A percentile compares a stretch with the other conserved stretches of the same genome.
Conservation (phyloP, 164 flowering plant genomes). For the Brasenia schreberi region DNA sequence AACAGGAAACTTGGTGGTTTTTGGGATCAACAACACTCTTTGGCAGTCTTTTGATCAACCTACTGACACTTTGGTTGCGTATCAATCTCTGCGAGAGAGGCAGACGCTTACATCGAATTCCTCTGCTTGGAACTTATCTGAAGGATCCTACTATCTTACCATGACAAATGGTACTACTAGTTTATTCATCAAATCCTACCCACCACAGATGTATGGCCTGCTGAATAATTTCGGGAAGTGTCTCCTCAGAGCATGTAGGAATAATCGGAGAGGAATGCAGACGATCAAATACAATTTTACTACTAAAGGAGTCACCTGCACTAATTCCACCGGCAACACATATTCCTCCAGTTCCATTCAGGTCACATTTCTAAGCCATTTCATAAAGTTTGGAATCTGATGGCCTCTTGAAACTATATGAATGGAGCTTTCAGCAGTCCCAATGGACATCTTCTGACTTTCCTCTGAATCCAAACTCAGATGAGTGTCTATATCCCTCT, state of each 20-base stretch:
- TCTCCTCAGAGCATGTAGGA: no score
- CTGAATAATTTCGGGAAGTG: not conserved
- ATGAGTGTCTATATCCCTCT: not conserved
- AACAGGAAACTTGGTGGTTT: constrained; percentile 14
- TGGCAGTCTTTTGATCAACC: constrained; percentile 27
- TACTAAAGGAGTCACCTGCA: not conserved
- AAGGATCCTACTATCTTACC: constrained; percentile 6
- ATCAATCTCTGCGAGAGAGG: constrained; percentile 11
- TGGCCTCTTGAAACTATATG: not conserved
- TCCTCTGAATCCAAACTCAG: not conserved
- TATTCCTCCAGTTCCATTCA: not conserved
- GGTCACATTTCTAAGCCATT: not conserved
- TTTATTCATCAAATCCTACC: constrained; percentile 1
- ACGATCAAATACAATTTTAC: not conserved
- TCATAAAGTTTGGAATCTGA: not conserved
- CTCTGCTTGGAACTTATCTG: constrained; percentile 10
- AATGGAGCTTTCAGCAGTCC: not conserved
- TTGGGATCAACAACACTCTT: not conserved
- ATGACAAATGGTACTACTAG: not conserved
- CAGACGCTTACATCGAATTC: constrained; percentile 12
- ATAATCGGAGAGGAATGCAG: not conserved
- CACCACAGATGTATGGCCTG: constrained; percentile 3
- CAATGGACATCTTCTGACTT: not conserved
- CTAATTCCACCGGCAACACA: no score
- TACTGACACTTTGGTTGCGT: constrained; percentile 11